Evolutionary conservation across 1,284 basidiomycete genomes (phyloP).

Genomic region (Tilletiopsis washingtonensis): DNA sequence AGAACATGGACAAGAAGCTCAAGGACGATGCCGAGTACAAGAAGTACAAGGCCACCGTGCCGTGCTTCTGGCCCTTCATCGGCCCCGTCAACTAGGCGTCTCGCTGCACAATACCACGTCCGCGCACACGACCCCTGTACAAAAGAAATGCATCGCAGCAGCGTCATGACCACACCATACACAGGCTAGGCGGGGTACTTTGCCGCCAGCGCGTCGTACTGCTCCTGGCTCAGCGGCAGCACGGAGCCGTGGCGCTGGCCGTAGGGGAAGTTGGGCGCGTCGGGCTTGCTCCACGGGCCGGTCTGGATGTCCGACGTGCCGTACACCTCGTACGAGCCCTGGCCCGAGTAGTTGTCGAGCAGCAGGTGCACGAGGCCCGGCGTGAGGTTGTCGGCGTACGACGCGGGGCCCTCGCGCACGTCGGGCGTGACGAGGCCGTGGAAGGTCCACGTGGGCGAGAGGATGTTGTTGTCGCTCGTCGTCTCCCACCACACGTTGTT

Average conservation of each 20-base stretch:
- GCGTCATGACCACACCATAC: too few species aligned
- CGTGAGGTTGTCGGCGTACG: constrained; percentile 8
- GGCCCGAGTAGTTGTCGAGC: constrained; percentile 10
- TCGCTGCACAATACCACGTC: too few species aligned
- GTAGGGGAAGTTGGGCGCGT: constrained; percentile 8
- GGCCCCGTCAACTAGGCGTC: constrained; percentile 30
- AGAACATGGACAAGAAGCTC: constrained; percentile 60
- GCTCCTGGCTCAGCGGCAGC: constrained; percentile 16
- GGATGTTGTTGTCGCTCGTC: constrained; percentile 1
- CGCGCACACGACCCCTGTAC: too few species aligned
- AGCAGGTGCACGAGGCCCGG: constrained; percentile 3
- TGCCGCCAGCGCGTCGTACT: constrained; percentile 8
- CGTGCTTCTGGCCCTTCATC: constrained; percentile 33
- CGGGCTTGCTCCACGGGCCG: not conserved
- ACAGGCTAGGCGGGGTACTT: not conserved
- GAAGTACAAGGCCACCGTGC: constrained; percentile 57
- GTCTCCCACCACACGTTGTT: constrained; percentile 1
- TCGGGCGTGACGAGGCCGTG: constrained; percentile 1
- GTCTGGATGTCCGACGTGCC: constrained; percentile 1
- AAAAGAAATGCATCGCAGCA: too few species aligned
- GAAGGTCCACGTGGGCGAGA: constrained; percentile 1
- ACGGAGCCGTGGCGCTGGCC: constrained; percentile 17
- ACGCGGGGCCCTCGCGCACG: constrained; percentile 7
- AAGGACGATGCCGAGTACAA: constrained; percentile 60
- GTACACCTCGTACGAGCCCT: constrained; percentile 5